These are phyloP conservation scores for Saccharum spontaneum DNA, from an alignment of 176 grass and related monocot species.

Conservation along the genomic window DNA sequence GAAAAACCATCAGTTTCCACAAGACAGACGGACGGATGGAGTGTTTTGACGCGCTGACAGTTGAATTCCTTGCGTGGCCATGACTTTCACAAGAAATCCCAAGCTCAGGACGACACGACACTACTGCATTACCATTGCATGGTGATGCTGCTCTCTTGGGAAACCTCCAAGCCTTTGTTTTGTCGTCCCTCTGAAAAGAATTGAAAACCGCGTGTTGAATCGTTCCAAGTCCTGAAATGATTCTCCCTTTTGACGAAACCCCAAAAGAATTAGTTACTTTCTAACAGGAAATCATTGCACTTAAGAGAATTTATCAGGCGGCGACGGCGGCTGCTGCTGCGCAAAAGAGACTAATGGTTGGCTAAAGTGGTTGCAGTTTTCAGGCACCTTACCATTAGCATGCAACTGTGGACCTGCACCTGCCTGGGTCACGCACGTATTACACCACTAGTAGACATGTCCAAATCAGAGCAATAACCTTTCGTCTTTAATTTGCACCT, in stretches of 20 bases:
- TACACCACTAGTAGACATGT: not conserved
- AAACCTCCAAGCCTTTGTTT: constrained; percentile 26
- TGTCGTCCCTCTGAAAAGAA: constrained; percentile 8
- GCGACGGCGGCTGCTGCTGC: constrained; percentile 12
- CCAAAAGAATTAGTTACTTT: constrained; percentile 7
- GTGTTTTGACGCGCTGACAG: constrained; percentile 20
- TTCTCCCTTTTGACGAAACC: constrained; percentile 21
- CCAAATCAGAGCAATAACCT: not conserved
- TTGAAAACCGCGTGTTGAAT: constrained; percentile 47
- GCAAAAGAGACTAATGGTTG: not conserved
- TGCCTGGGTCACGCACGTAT: not conserved
- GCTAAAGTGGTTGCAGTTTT: constrained; percentile 32
- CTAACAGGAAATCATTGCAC: constrained; percentile 33
- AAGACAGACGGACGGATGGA: not conserved
- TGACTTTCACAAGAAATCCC: constrained; percentile 40
- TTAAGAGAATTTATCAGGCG: constrained; percentile 5
- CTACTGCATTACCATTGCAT: not conserved
- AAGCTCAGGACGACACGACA: not conserved
- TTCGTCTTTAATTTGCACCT: not conserved
- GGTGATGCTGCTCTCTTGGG: constrained; percentile 11
- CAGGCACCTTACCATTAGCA: constrained; percentile 22
- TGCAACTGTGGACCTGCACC: not conserved
- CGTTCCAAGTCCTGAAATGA: constrained; percentile 38
- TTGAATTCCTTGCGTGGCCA: not conserved
- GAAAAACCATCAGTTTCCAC: not conserved